phyloP scores from a whole-genome alignment of 1,139 yeast species.

The Pichia sp. region DNA sequence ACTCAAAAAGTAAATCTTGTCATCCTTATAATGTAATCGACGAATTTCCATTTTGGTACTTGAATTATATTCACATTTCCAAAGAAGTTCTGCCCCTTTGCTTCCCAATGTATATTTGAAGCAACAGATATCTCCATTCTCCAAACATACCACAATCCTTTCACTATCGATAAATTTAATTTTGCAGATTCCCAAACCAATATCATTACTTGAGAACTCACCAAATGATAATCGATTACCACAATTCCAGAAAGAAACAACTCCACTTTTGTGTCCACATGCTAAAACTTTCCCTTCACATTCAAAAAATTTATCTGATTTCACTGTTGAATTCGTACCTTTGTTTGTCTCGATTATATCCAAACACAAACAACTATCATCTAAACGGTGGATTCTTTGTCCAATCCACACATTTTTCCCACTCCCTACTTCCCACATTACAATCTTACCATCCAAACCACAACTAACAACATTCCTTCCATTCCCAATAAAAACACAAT shows the following conservation, averaged over 20 bases:
- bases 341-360: constrained; percentile 17
- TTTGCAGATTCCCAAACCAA: constrained; percentile 1
- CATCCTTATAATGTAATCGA: background rate
- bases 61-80: constrained; percentile 10
- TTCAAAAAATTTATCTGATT: constrained; percentile 20
- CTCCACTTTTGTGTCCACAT: constrained; percentile 44
- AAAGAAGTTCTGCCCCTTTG: constrained; percentile 1
- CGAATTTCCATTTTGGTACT: constrained; percentile 2
- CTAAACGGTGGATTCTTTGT: constrained; percentile 29
- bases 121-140: constrained; percentile 8
- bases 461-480: constrained; percentile 59
- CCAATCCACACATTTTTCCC: constrained; percentile 40
- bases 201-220: constrained; percentile 16
- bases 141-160: constrained; percentile 10
- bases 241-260: constrained; percentile 36
- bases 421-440: constrained; percentile 63
- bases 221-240: constrained; percentile 16
- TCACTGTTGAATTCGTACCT: background rate
- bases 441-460: constrained; percentile 45
- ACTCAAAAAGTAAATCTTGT: constrained; percentile 6
- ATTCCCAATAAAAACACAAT: constrained; percentile 42
- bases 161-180: background rate
- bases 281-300: constrained; percentile 25
- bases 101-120: constrained; percentile 6
- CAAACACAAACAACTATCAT: constrained; percentile 21